Percentiles rank a stretch among this genome's conserved stretches.
Conservation (phyloP, 768 basidiomycete genomes). For the Podaxis sp. region DNA sequence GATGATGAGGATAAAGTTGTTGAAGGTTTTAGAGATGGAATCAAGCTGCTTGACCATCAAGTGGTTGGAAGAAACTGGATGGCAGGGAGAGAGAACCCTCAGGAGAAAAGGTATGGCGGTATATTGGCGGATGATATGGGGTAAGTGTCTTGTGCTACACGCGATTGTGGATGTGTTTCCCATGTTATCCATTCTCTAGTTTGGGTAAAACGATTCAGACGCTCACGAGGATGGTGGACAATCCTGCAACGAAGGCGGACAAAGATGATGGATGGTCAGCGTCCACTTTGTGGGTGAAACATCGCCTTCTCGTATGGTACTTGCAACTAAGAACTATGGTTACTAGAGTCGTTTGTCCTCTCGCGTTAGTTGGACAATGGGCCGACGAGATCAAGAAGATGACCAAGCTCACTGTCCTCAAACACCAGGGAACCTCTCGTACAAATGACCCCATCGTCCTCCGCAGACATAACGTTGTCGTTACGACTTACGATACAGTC, state of each 20-base stretch:
- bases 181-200: slow-evolving; percentile 33
- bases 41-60: slow-evolving; percentile 84
- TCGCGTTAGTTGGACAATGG: slow-evolving; percentile 91
- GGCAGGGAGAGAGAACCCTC: slow-evolving; percentile 67
- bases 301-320: background rate
- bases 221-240: slow-evolving; percentile 82
- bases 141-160: slow-evolving; percentile 35
- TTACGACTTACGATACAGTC: slow-evolving; percentile 87
- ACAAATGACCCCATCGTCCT: slow-evolving; percentile 62
- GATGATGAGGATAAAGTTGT: slow-evolving; percentile 70
- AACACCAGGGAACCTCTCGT: slow-evolving; percentile 81
- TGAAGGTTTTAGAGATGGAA: slow-evolving; percentile 70
- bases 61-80: slow-evolving; percentile 87
- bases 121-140: slow-evolving; percentile 94
- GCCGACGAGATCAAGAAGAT: slow-evolving; percentile 78
- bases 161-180: background rate
- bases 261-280: slow-evolving; percentile 70
- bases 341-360: slow-evolving; percentile 80
- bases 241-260: slow-evolving; percentile 68
- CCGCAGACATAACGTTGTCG: slow-evolving; percentile 62
- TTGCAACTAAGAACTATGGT: slow-evolving; percentile 5
- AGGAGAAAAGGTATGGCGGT: slow-evolving; percentile 77
- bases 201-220: slow-evolving; percentile 93
- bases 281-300: slow-evolving; percentile 59
- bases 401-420: slow-evolving; percentile 65